Conservation (phyloP, 768 basidiomycete species). For the Suillus luteus region DNA sequence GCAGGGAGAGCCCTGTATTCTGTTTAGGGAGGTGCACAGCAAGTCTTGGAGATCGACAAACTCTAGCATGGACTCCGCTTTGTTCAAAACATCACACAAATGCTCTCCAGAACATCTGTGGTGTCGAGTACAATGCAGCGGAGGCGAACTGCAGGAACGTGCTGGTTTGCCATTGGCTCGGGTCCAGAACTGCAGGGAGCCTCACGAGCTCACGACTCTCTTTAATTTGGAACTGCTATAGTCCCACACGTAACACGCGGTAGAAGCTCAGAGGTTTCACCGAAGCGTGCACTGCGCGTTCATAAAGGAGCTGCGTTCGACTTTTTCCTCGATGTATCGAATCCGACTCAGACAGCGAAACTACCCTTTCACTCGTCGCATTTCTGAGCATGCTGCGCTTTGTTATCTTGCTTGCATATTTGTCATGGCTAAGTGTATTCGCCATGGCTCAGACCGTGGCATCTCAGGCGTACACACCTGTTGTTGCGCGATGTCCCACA, state of each 20-base stretch:
- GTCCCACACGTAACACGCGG: not conserved
- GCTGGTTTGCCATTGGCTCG: not conserved
- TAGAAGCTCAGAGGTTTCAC: not conserved
- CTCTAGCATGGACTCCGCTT: too few relatives aligned
- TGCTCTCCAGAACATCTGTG: too few relatives aligned
- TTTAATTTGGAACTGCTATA: not conserved
- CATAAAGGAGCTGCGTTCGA: not conserved
- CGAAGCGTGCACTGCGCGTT: not conserved
- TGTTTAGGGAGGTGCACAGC: not conserved
- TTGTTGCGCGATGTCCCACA: constrained; percentile 21
- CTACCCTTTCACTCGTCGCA: not conserved
- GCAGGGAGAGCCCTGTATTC: not conserved
- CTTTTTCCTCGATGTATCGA: not conserved
- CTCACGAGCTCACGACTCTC: not conserved
- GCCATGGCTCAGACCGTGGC: constrained; percentile 27
- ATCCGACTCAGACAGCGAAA: not conserved
- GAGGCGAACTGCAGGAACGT: not conserved
- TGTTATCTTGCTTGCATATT: constrained; percentile 9
- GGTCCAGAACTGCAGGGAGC: not conserved
- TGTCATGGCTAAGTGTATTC: constrained; percentile 5
- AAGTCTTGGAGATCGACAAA: not conserved
- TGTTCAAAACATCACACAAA: not conserved
- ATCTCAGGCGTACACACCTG: constrained; percentile 29
- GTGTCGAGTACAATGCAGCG: not conserved
- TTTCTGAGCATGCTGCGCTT: not conserved